Base-by-base conservation (phyloP, 148 eudicot genomes). In the Rhododendron kiyosumense region DNA sequence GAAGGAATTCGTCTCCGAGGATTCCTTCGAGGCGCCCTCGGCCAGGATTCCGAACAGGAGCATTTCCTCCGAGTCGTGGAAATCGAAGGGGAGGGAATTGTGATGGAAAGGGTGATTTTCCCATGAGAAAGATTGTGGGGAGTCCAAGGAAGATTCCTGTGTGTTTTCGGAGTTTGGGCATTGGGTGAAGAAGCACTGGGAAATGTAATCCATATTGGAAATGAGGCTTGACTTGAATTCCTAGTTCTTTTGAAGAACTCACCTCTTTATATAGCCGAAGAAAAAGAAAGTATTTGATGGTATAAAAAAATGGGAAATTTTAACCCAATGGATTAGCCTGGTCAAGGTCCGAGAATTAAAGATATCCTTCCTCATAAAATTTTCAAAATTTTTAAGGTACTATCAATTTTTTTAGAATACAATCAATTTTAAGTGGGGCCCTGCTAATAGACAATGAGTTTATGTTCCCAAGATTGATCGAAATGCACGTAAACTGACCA, bases 11-110 rank as follows among this genome's bases (percentile, higher is more conserved):
- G 69, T 32, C 2, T 77, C 82, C 7, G 85, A 87, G 17, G 38
- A 69, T 13, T 74, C 38, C 52, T 22, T 63, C 24, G 81, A 36
- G 5, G 73, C 49, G 0, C 45, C 54, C 49, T 81, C 83, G 89
- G 83, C 28, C 20, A 81, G 49, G 85, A 86, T 67, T 76, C 81
- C 2, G 85, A 28, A 24, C 71, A 87, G 30, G 26, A 24, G 87
- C 83, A 54, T 81, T 38, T 81, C 83, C 67, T 54, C 83, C 1
- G 83, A 81, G 67, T 81, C 83, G 14, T 77, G 51, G 89, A 85
- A 74, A 83, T 61, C 83, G 84, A 87, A 65, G 51, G 84, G 78
- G 75, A 83, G 52, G 46, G 85, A 45, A 82, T 73, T 46, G 65
- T 30, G 30, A 7, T 61, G 82, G 81, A 24, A 78, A 11, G 22